Base-by-base conservation (phyloP, 2,329 filamentous ascomycete species). In the Fusarium penzigii region DNA sequence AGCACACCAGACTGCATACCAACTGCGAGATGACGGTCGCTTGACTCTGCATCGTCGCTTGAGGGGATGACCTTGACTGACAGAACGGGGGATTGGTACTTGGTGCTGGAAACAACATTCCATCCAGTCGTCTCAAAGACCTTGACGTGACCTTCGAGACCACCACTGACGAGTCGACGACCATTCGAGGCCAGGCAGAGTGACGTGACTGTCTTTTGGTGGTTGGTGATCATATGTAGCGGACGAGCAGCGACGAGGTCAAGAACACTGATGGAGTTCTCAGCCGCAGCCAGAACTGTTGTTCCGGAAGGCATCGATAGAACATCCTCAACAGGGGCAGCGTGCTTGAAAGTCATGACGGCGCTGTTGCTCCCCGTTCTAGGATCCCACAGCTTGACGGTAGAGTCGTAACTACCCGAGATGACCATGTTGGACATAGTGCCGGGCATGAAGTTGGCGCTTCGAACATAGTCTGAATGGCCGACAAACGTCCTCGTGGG, bases 201-300 rank as follows among this genome's bases (percentile, higher is more conserved):
- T 8, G 89, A 87, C 0, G 94, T 97, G 54, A 99, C 92, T 1
- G 94, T 96, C 83, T 97, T 99, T 69, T 99, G 94, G 73, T 99
- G 94, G 70, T 95, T 97, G 63, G 87, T 87, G 57, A 99, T 87
- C 67, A 96, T 79, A 63, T 92, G 88, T 52, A 96, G 78, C 5
- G 93, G 92, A 67, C 90, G 91, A 25, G 90, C 94, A 45, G 92
- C 93, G 14, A 97, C 88, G 42, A 99, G 82, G 70, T 99, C 94
- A 56, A 99, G 81, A 11, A 99, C 91, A 6, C 89, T 92, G 65
- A 99, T 90, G 56, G 89, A 84, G 67, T 90, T 95, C 52, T 90
- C 92, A 16, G 92, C 86, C 3, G 93, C 85, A 12, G 92, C 92
- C 34, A 97, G 81, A 20, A 99, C 78, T 5, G 90, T 92, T 5